Base-by-base conservation (phyloP, 441 rosid genomes). In the Adansonia madagascariensis region DNA sequence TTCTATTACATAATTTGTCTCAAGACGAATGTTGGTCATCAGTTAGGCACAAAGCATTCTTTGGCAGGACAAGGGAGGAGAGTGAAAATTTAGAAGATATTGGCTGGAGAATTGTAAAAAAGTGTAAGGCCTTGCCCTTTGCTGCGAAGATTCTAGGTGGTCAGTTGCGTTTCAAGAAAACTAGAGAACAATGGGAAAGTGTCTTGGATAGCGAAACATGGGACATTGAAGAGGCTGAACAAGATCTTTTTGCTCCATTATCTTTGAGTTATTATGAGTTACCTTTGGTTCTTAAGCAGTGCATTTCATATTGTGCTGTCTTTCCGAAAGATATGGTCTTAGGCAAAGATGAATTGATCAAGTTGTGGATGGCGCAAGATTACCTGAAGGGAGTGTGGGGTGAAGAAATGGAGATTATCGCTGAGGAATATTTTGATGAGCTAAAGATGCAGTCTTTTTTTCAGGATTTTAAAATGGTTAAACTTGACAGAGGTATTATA, bases 311-410 rank as follows among this genome's bases (percentile, higher is more conserved):
- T 53, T 72, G 64, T 17, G 49, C 64, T 10, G 62, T 72, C 39
- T 72, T 72, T 41, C 64, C 64, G 0, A 72, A 72, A 53, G 63
- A 55, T 1, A 46, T 8, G 35, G 11, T 67, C 35, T 18, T 67
- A 67, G 11, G 14, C 53, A 67, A 67, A 67, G 55, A 67, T 44
- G 71, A 67, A 67, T 67, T 67, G 71, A 44, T 77, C 55, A n/a
- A 61, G n/a, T 31, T 62, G 27, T 77, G 80, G 80, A 71, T 77
- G 80, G 76, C 76, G 0, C 80, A 71, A 77, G 75, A 68, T 18
- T 77, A 31, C 35, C 44, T 62, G n/a, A 41, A 50, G 24, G 24
- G 47, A n/a, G 39, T 7, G 4, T 6, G 4, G 3, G 7, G 46
- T 15, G 15, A 73, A 35, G 76, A 57, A 35, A 15, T 73, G 76